A percentile compares a stretch with the other conserved stretches of the same genome.
Evolutionary conservation across 2,329 filamentous ascomycete genomes (phyloP).

Genomic region (Fusarium illudens): DNA sequence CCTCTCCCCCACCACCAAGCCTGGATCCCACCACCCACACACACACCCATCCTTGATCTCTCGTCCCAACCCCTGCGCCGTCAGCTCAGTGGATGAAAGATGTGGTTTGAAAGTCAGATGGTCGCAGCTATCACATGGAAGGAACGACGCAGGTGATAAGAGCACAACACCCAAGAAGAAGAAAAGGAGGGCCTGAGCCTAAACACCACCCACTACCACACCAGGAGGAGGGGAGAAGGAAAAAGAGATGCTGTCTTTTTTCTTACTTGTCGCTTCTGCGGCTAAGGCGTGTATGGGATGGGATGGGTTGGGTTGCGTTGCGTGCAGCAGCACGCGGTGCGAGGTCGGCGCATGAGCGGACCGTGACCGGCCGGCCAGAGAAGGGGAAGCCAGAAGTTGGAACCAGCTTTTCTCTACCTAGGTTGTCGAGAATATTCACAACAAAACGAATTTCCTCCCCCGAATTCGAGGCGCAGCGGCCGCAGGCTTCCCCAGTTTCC

Average conservation of each 20-base stretch:
- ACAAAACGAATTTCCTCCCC: not conserved
- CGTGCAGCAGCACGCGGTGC: constrained; percentile 2
- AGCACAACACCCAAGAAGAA: constrained; percentile 6
- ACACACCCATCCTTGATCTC: constrained; percentile 2
- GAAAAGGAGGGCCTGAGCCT: not conserved
- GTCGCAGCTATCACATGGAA: constrained; percentile 31
- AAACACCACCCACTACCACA: not conserved
- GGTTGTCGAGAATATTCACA: not conserved
- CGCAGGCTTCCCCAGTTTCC: not conserved
- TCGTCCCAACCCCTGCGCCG: constrained; percentile 13
- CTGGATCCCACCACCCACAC: constrained; percentile 5
- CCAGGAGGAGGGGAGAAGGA: not conserved
- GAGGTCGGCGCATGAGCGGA: not conserved
- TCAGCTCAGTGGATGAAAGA: constrained; percentile 28
- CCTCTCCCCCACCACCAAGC: constrained; percentile 24
- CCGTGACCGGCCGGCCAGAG: not conserved
- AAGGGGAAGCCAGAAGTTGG: not conserved
- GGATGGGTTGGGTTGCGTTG: not conserved
- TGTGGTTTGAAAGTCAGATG: constrained; percentile 23
- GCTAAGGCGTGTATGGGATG: constrained; percentile 4
- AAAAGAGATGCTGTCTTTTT: constrained; percentile 11
- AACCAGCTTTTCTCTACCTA: not conserved
- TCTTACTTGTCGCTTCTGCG: constrained; percentile 12
- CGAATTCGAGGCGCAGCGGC: constrained; percentile 2
- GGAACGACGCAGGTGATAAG: constrained; percentile 26